Evolutionary conservation across 2,329 filamentous ascomycete species (phyloP), one percentile per base, ranked within the genome.

Genomic region (Mycocentrospora acerina): DNA sequence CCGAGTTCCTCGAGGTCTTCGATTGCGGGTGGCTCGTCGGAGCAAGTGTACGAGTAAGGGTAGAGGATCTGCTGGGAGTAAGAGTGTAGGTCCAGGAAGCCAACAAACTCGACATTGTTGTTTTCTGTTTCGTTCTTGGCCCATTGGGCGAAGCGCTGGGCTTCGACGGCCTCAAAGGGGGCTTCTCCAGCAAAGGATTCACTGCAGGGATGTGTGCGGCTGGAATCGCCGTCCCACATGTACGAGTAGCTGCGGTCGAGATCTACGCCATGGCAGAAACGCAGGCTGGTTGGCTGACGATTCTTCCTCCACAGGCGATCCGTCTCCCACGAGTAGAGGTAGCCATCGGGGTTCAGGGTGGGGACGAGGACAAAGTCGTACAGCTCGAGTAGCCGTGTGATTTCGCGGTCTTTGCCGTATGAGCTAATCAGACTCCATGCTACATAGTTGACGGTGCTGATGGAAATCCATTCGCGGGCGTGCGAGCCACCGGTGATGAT

Each of bases 291-390:
- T 34, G 83, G 78, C 62, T 97, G 91, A 32, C 89, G 78, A 41
- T 93, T 95, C 71, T 97, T 98, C 59, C 91, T 86, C 91, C 91
- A 98, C 0, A 98, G 75, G 7, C 93, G 83, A 65, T 98, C 91
- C 1, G 81, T 81, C 43, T 90, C 82, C 91, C 91, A 97, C 1
- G 88, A 90, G 67, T 95, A 96, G 48, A 89, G 85, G 60, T 96
- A 94, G 19, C 93, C 93, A 64, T 98, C 93, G 0, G 91, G 90
- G 62, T 98, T 98, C 41, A 93, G 69, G 0, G 88, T 88, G 1
- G 93, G 93, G 16, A 97, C 78, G 54, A 97, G 85, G 29, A 97
- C 76, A 54, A 94, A 83, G 66, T 97, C 90, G 59, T 91, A 95
- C 37, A 85, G 77, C 47, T 93, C 78, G 4, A 98, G 77, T 7